Conservation (phyloP, 805 yeast species). For the Cyberlindnera amylophila region DNA sequence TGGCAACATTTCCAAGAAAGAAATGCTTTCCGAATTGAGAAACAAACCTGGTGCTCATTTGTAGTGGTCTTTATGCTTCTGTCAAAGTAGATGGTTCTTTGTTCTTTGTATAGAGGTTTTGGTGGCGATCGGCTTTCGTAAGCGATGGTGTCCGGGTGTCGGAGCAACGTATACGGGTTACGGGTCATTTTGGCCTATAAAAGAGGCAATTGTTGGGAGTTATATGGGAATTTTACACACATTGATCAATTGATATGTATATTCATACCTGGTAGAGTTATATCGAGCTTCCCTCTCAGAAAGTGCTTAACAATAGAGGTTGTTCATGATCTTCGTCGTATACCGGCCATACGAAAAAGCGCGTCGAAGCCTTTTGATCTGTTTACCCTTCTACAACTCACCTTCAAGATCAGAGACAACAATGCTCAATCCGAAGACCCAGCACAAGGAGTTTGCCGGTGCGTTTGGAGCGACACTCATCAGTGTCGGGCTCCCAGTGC, state of each 20-base stretch:
- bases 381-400: too few relatives aligned
- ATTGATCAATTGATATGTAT: too few relatives aligned
- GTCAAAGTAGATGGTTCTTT: neutral
- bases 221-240: too few relatives aligned
- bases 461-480: constrained; percentile 66
- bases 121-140: neutral
- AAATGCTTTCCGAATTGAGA: constrained; percentile 16
- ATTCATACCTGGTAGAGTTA: too few relatives aligned
- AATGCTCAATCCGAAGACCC: constrained; percentile 62
- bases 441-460: constrained; percentile 75
- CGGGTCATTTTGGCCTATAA: too few relatives aligned
- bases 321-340: too few relatives aligned
- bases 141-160: neutral
- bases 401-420: too few relatives aligned
- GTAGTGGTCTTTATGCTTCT: neutral
- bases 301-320: too few relatives aligned
- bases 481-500: constrained; percentile 60
- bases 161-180: neutral
- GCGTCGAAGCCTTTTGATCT: too few relatives aligned
- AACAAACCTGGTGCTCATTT: constrained; percentile 8
- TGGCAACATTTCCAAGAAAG: constrained; percentile 19
- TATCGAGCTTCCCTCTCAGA: too few relatives aligned
- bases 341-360: too few relatives aligned
- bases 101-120: neutral
- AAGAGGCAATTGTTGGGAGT: too few relatives aligned